Conservation (phyloP, 1,284 basidiomycete genomes). For the Rhodotorula sp. region DNA sequence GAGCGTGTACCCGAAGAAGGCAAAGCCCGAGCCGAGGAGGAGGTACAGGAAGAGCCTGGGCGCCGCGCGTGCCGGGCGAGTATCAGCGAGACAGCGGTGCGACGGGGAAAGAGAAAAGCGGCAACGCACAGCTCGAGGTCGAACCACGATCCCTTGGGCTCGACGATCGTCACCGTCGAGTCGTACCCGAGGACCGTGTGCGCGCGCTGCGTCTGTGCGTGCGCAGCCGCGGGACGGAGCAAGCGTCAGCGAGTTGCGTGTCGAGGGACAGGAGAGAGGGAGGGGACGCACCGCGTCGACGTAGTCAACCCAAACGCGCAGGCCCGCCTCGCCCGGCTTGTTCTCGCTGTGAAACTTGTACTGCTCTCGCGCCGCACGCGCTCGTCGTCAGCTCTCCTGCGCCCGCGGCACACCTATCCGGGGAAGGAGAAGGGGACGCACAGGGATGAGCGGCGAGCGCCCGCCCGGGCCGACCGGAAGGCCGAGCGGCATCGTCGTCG, state of each 20-base stretch:
- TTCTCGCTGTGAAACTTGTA: slow-evolving; percentile 38
- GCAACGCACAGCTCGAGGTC: slow-evolving; percentile 41
- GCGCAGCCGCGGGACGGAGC: no score
- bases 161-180: slow-evolving; percentile 37
- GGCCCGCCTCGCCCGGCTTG: slow-evolving; percentile 43
- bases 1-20: slow-evolving; percentile 30
- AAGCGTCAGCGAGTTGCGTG: no score
- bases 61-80: background rate
- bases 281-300: slow-evolving; percentile 20
- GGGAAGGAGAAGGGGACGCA: slow-evolving; percentile 6
- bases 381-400: background rate
- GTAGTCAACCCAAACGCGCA: slow-evolving; percentile 44
- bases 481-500: slow-evolving; percentile 1
- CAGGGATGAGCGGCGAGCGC: slow-evolving; percentile 11
- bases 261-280: background rate
- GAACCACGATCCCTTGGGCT: slow-evolving; percentile 41
- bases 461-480: slow-evolving; percentile 13
- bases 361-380: slow-evolving; percentile 15
- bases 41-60: slow-evolving; percentile 40
- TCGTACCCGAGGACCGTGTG: slow-evolving; percentile 39
- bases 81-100: no score
- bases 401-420: background rate
- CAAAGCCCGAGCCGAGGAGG: slow-evolving; percentile 29
- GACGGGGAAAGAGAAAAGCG: background rate
- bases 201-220: slow-evolving; percentile 19